Base-by-base conservation (phyloP, 164 flowering plant genomes). In the Houttuynia cordata region DNA sequence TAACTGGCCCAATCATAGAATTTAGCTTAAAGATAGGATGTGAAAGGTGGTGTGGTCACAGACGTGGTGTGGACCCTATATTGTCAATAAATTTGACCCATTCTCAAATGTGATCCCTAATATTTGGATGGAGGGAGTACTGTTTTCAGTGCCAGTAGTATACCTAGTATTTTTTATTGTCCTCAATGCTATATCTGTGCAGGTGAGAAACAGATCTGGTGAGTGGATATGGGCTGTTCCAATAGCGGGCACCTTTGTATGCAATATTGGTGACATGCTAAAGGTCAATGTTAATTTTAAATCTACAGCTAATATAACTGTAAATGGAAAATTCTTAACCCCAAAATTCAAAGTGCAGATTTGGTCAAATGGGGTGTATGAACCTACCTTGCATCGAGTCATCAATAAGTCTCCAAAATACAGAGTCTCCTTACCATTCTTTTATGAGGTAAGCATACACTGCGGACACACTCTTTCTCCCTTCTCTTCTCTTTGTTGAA, bases 241-340 rank as follows among this genome's bases (percentile, higher is more conserved):
- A 1, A 73, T 87, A 57, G 86, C 96, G n/a, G 96, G 96, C 47
- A 80, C 96, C 53, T 89, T 92, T 76, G 93, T 92, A 30, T 89
- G 98, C 82, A 92, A 89, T 81, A 92, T 89, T 23, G 96, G 96
- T 21, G 96, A 91, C 77, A 91, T 91, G 97, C 76, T 91, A 23
- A 88, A 91, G 94, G 96, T 91, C 74, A 45, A 3, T 42, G 1
- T 45, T 3, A 45, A 8, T 12, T 45, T 21, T 7, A 62, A 52
- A n/a, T 55, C 24, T 25, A 24, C 34, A 18, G 15, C 21, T 4
- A 10, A 24, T 30, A 10, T 21, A 30, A 18, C 39, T 15, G 49
- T 19, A 8, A 24, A 30, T 10, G 20, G 8, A 39, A 34, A 30
- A 22, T 41, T 13, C 9, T 21, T 45, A 17, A 12, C 49, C 17